These are phyloP conservation scores for Serendipita sp. DNA, from an alignment of 768 basidiomycete genomes.

Conservation along the genomic window DNA sequence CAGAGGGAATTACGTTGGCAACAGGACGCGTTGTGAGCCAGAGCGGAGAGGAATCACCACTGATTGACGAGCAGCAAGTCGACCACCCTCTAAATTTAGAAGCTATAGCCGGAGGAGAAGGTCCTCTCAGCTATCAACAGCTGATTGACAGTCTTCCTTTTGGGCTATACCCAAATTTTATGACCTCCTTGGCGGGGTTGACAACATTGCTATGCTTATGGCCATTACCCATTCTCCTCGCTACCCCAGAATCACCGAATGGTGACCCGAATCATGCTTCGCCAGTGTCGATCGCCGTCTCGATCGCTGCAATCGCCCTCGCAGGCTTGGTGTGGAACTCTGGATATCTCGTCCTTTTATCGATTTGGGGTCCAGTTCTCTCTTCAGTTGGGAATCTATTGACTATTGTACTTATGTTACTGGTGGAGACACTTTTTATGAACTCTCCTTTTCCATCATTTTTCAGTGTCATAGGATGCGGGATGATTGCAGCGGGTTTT, in stretches of 20 bases:
- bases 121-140: neutral
- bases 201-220: conserved; percentile 46
- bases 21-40: neutral
- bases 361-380: conserved; percentile 76
- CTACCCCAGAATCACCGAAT: conserved; percentile 47
- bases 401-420: conserved; percentile 78
- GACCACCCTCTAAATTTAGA: neutral
- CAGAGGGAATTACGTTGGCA: conserved; percentile 15
- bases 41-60: neutral
- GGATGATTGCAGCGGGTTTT: conserved; percentile 70
- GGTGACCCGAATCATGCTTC: conserved; percentile 43
- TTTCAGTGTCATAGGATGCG: conserved; percentile 62
- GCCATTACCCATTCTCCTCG: conserved; percentile 70
- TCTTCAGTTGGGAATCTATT: conserved; percentile 82
- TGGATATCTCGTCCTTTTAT: conserved; percentile 74
- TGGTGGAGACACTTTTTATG: conserved; percentile 64
- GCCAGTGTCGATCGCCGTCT: conserved; percentile 26
- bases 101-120: neutral
- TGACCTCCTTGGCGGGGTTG: conserved; percentile 68
- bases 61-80: conserved; percentile 11
- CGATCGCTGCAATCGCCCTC: conserved; percentile 51
- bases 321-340: conserved; percentile 70
- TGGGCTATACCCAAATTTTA: conserved; percentile 66
- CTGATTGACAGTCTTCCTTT: conserved; percentile 39
- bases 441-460: conserved; percentile 43